Evolutionary conservation across 169 alveolate species (phyloP), one percentile per base, ranked within the genome.

Genomic region (Blepharisma undulans): DNA sequence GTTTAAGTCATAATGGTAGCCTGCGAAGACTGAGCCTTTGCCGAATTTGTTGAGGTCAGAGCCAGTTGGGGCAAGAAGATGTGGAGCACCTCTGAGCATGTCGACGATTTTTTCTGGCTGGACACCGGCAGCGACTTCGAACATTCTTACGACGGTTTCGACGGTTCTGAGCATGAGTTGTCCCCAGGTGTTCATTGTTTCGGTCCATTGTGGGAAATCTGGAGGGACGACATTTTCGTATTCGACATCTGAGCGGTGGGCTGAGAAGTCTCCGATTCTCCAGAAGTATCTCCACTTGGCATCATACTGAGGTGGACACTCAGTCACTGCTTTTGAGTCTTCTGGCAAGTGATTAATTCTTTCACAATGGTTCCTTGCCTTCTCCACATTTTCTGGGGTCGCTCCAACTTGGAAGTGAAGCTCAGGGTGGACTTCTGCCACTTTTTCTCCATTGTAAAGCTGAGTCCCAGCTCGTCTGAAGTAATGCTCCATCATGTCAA

Each of bases 251-350:
- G 91, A 93, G 14, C 72, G 61, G 72, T 85, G 30, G 59, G 93
- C 95, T 12, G 90, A 90, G 18, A 96, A 95, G 81, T 95, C 97
- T 21, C 96, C 98, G 60, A 96, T 96, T 25, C 95, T 92, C 96
- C 97, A 96, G 95, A 96, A 96, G 92, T 91, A 96, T 84, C 98
- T 92, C 98, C 98, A 96, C 76, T 96, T 96, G 87, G 97, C 98
- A 89, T 96, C 98, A 72, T 78, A 87, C 18, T 92, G 95, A 29
- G 98, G 97, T 10, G 98, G 98, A 91, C 94, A 93, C 66, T 93
- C 95, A 32, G 98, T 93, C 8, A 76, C 66, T 21, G 97, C 97
- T 81, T 92, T 89, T 86, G 95, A 92, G 27, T 92, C 96, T 82
- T 84, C 95, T 18, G 94, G 88, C 30, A 91, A 90, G 27, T 90